These are phyloP conservation scores for Hura crepitans DNA, from an alignment of 441 rosid genomes.

Conservation along the genomic window DNA sequence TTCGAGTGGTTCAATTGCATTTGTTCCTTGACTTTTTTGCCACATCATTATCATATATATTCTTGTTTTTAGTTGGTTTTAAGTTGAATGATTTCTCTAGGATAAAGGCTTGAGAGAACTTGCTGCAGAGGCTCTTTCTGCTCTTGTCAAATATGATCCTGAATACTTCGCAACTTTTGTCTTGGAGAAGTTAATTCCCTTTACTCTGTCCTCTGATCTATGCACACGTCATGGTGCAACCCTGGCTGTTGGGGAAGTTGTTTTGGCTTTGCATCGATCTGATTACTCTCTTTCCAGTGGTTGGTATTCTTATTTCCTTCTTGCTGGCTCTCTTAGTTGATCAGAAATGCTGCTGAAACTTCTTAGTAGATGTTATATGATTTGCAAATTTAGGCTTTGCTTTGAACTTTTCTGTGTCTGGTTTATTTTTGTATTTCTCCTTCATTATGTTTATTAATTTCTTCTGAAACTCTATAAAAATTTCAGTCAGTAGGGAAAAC, in stretches of 20 bases:
- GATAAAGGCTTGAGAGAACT: conserved; percentile 93
- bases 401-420: not conserved
- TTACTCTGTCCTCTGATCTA: conserved; percentile 82
- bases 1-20: not conserved
- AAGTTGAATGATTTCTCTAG: conserved; percentile 41
- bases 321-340: not conserved
- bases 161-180: conserved; percentile 59
- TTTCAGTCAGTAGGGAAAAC: not conserved
- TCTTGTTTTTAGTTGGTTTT: conserved; percentile 14
- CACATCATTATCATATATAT: not conserved
- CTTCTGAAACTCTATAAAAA: not conserved
- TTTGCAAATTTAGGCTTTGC: not conserved
- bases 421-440: not conserved
- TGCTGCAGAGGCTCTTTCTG: conserved; percentile 82
- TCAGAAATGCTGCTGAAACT: conserved; percentile 10
- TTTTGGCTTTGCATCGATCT: conserved; percentile 62
- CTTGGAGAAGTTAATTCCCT: conserved; percentile 70
- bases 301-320: conserved; percentile 33
- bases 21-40: not conserved
- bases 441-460: not conserved
- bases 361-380: not conserved
- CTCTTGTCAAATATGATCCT: conserved; percentile 79
- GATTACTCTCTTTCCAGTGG: conserved; percentile 52
- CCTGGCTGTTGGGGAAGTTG: conserved; percentile 77
- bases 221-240: conserved; percentile 95